A percentile compares a stretch with the other conserved stretches of the same genome.
phyloP scores from a whole-genome alignment of 2,329 filamentous ascomycete species.

The Cryphonectria carpinicola region DNA sequence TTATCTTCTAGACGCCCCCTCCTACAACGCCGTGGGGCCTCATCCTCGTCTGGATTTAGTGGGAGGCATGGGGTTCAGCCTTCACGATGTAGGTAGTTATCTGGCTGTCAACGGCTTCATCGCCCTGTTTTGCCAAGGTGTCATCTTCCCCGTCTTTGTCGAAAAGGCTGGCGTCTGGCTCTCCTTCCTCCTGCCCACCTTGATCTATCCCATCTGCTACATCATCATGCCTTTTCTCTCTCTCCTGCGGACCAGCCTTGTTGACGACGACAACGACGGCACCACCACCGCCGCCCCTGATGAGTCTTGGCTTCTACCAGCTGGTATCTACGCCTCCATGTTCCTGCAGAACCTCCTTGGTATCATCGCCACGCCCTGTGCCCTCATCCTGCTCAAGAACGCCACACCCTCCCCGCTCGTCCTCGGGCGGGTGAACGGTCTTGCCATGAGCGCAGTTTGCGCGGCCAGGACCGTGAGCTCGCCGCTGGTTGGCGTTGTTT shows the following conservation, averaged over 20 bases:
- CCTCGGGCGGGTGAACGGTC: constrained; percentile 72
- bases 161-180: constrained; percentile 68
- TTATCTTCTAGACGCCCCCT: constrained; percentile 46
- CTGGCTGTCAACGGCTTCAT: constrained; percentile 70
- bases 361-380: constrained; percentile 69
- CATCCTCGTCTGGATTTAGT: constrained; percentile 43
- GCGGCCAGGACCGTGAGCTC: constrained; percentile 71
- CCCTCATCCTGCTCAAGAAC: constrained; percentile 74
- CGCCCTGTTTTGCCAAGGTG: constrained; percentile 72
- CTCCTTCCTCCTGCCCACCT: constrained; percentile 66
- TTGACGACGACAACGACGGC: constrained; percentile 23
- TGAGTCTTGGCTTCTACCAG: constrained; percentile 48
- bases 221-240: constrained; percentile 71
- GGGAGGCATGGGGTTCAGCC: constrained; percentile 68
- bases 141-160: constrained; percentile 48
- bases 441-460: constrained; percentile 74
- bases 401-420: constrained; percentile 65
- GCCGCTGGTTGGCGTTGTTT: constrained; percentile 69
- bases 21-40: constrained; percentile 13
- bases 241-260: constrained; percentile 50
- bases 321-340: constrained; percentile 68
- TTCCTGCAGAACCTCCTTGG: constrained; percentile 68
- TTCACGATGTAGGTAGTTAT: constrained; percentile 69
- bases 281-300: accelerated
- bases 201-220: constrained; percentile 70